Base-by-base conservation (phyloP, 2,329 filamentous ascomycete species). In the Pezicula rhizophila region DNA sequence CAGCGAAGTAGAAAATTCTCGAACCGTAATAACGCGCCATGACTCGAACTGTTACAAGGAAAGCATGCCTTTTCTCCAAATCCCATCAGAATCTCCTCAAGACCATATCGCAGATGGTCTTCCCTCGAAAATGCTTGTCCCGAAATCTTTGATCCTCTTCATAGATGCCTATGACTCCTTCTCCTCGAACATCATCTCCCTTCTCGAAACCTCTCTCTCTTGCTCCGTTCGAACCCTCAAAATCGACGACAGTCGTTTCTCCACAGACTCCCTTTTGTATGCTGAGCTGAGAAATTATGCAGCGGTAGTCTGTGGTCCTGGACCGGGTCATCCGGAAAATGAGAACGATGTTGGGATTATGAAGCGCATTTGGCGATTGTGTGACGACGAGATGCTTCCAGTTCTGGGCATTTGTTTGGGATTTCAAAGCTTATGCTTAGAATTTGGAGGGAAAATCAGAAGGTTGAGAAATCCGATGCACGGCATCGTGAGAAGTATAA, bases 101-200 rank as follows among this genome's bases (percentile, higher is more conserved):
- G 11, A 10, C 28, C 11, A 4, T 12, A 31, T 10, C 28, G 28
- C 28, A 31, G 5, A 31, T 31, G 28, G 11, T 31, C 11, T 31
- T 10, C 28, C 28, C 15, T 3, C 40, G 18, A 28, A 42, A 50
- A 64, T 64, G 62, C 45, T 47, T 43, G 49, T 52, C 12, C 46
- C 52, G 7, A 63, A 64, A 50, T 59, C 64, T 38, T 49, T 57
- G 15, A 85, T 97, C 53, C 80, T 97, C 54, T 96, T 95, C 69
- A 76, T 99, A 57, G 93, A 97, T 67, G 91, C 92, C 53, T 95
- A 95, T 69, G 93, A 99, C 71, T 96, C 91, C 38, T 99, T 96
- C 69, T 89, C 90, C 48, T 91, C 95, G 70, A 97, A 96, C 70
- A 93, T 97, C 60, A 82, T 95, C 46, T 84, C 87, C 5, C 79